These are phyloP conservation scores for Boechera stricta DNA, from an alignment of 345 rosid species.

Conservation along the genomic window DNA sequence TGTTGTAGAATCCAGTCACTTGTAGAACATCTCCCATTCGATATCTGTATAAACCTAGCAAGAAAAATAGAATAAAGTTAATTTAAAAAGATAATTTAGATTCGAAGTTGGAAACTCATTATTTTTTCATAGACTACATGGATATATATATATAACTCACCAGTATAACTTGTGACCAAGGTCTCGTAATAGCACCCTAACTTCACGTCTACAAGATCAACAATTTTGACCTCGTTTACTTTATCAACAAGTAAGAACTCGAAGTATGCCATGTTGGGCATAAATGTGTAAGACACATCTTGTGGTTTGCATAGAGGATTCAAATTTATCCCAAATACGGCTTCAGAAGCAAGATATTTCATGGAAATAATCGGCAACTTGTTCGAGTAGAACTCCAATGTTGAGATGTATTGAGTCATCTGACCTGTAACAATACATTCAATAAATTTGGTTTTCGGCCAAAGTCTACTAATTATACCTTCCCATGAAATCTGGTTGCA, in stretches of 20 bases:
- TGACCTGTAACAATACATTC: not conserved
- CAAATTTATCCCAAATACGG: not conserved
- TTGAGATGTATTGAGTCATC: constrained; percentile 1
- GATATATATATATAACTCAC: not conserved
- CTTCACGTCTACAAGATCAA: constrained; percentile 7
- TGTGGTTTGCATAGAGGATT: constrained; percentile 5
- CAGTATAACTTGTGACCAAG: not conserved
- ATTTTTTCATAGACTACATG: not conserved
- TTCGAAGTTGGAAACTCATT: no score
- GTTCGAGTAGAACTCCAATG: constrained; percentile 2
- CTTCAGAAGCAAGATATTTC: not conserved
- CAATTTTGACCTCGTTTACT: not conserved
- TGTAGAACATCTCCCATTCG: not conserved
- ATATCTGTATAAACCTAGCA: constrained; percentile 2
- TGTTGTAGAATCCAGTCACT: no score
- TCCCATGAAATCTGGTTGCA: not conserved
- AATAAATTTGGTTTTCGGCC: not conserved
- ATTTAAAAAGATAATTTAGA: not conserved
- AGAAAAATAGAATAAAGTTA: not conserved
- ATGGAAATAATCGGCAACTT: not conserved
- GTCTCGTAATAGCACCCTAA: not conserved
- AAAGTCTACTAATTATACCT: not conserved
- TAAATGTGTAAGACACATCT: constrained; percentile 11
- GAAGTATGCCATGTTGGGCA: not conserved
- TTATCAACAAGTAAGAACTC: constrained; percentile 10